Evolutionary conservation across 495 filamentous ascomycete genomes (phyloP).

Genomic region (Daldinia vernicosa): DNA sequence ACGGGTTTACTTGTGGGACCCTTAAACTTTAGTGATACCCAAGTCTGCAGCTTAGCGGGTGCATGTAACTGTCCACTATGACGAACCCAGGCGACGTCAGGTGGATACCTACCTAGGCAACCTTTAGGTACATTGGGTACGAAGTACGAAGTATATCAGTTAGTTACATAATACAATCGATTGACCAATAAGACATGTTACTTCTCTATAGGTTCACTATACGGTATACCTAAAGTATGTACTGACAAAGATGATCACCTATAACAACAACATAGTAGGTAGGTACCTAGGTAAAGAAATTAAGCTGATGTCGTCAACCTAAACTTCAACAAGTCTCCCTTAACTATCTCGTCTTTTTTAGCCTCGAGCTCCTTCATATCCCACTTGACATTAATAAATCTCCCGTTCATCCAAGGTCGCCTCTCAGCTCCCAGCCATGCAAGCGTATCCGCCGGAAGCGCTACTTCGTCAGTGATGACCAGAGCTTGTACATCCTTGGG

Average conservation of each 20-base stretch:
- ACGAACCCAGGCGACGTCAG: not conserved
- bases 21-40: not conserved
- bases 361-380: slow-evolving; percentile 59
- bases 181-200: too few relatives aligned
- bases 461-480: slow-evolving; percentile 45
- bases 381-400: slow-evolving; percentile 53
- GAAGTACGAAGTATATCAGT: too few relatives aligned
- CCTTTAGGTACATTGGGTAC: too few relatives aligned
- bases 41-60: not conserved
- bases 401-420: slow-evolving; percentile 52
- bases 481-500: slow-evolving; percentile 29
- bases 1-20: slow-evolving; percentile 15
- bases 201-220: too few relatives aligned
- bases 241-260: too few relatives aligned
- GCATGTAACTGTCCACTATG: slow-evolving; percentile 5
- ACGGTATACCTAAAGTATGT: too few relatives aligned
- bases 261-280: too few relatives aligned
- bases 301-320: slow-evolving; percentile 43
- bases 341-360: slow-evolving; percentile 56
- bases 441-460: slow-evolving; percentile 50
- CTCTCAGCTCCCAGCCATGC: slow-evolving; percentile 50
- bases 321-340: slow-evolving; percentile 56
- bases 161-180: not conserved
- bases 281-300: not conserved
- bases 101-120: not conserved